Conservation (phyloP, 768 basidiomycete genomes). For the Clitopilus passeckerianus region DNA sequence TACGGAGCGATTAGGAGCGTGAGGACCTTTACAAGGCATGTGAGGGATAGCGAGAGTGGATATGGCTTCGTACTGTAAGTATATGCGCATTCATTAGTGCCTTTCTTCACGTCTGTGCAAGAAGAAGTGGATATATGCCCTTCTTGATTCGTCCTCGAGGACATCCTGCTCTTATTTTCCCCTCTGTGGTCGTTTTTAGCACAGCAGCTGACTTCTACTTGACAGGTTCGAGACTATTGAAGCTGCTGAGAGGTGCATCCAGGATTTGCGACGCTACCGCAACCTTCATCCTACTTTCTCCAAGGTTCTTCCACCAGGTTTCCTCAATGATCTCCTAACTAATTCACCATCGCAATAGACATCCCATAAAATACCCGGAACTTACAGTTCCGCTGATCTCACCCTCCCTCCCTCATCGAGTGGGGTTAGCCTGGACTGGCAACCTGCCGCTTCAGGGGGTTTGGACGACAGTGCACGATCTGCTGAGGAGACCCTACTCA, state of each 20-base stretch:
- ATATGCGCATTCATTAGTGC: not conserved
- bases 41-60: conserved; percentile 66
- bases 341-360: conserved; percentile 23
- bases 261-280: conserved; percentile 60
- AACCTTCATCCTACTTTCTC: conserved; percentile 87
- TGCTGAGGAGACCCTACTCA: not conserved
- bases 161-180: not conserved
- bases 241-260: conserved; percentile 71
- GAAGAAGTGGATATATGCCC: not conserved
- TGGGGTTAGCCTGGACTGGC: not conserved
- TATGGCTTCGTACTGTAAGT: conserved; percentile 78
- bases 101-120: too few species aligned
- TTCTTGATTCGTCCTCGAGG: not conserved
- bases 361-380: conserved; percentile 83
- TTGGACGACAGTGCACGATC: not conserved
- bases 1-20: conserved; percentile 76
- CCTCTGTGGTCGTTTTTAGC: not conserved
- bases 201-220: not conserved
- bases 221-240: conserved; percentile 62
- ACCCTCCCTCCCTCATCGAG: not conserved
- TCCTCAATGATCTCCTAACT: conserved; percentile 3
- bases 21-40: conserved; percentile 78
- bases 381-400: conserved; percentile 41
- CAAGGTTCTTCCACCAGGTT: conserved; percentile 44
- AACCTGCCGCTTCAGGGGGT: not conserved